phyloP scores from a whole-genome alignment of 805 yeast species.

The Dipodascus geniculatus region DNA sequence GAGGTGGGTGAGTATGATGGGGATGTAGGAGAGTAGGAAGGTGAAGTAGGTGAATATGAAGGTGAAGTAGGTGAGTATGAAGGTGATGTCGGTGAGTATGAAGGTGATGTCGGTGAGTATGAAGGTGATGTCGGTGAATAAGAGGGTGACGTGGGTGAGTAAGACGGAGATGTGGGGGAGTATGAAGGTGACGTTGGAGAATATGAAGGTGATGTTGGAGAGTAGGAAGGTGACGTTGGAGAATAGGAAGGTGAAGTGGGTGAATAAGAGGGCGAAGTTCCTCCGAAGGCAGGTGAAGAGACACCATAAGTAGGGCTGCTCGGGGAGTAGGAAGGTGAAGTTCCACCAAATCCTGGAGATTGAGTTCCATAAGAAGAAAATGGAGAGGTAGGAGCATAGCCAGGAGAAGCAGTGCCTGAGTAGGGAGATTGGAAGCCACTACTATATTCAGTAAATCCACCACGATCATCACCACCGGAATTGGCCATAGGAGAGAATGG shows the following conservation, averaged over 20 bases:
- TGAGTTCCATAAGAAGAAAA: slow-evolving; percentile 50
- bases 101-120: slow-evolving; percentile 43
- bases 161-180: slow-evolving; percentile 51
- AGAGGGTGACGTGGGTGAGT: slow-evolving; percentile 61
- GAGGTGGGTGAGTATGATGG: slow-evolving; percentile 50
- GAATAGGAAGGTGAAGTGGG: slow-evolving; percentile 64
- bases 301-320: slow-evolving; percentile 57
- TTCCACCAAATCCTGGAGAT: slow-evolving; percentile 37
- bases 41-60: slow-evolving; percentile 48
- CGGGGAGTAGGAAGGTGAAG: slow-evolving; percentile 61
- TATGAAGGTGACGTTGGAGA: slow-evolving; percentile 67
- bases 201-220: slow-evolving; percentile 74
- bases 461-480: slow-evolving; percentile 73
- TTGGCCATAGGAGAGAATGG: slow-evolving; percentile 83
- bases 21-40: slow-evolving; percentile 56
- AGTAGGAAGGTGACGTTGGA: slow-evolving; percentile 69
- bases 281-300: slow-evolving; percentile 57
- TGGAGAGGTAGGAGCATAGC: slow-evolving; percentile 68
- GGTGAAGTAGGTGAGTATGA: slow-evolving; percentile 65
- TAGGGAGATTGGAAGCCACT: slow-evolving; percentile 49
- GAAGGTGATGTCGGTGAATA: slow-evolving; percentile 58
- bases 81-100: slow-evolving; percentile 57
- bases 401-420: slow-evolving; percentile 46
- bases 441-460: slow-evolving; percentile 83
- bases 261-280: slow-evolving; percentile 57